phyloP scores from a whole-genome alignment of 495 filamentous ascomycete genomes.

The Extremus antarcticus region DNA sequence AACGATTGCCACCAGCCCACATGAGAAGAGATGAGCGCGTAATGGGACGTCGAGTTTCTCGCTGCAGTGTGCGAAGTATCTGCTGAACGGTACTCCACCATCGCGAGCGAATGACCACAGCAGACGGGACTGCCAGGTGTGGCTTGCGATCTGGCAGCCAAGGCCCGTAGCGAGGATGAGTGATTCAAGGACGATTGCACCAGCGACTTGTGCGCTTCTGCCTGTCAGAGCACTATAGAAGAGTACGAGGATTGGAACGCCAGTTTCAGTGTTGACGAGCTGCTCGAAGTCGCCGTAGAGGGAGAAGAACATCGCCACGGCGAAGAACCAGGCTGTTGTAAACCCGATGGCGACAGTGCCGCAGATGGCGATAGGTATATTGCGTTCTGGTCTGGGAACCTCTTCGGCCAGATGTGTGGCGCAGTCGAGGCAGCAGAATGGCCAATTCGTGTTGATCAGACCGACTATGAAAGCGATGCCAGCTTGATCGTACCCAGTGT shows the following conservation, averaged over 20 bases:
- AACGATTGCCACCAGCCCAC: constrained; percentile 38
- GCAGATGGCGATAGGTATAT: constrained; percentile 47
- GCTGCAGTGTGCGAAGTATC: constrained; percentile 40
- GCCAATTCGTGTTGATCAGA: constrained; percentile 51
- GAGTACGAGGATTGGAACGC: constrained; percentile 47
- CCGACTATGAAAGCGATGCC: constrained; percentile 58
- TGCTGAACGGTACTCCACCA: constrained; percentile 40
- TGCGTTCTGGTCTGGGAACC: constrained; percentile 38
- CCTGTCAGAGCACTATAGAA: constrained; percentile 45
- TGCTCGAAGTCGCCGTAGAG: constrained; percentile 39
- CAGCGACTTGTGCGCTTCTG: constrained; percentile 27
- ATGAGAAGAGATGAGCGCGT: constrained; percentile 40
- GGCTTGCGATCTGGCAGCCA: constrained; percentile 45
- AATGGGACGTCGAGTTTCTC: constrained; percentile 43
- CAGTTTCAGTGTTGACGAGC: constrained; percentile 39
- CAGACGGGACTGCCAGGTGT: constrained; percentile 48
- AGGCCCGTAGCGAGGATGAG: constrained; percentile 46
- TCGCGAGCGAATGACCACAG: constrained; percentile 54
- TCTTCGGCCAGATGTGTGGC: constrained; percentile 57
- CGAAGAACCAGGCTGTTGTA: constrained; percentile 44
- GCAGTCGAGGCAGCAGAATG: constrained; percentile 50
- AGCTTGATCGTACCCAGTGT: constrained; percentile 47
- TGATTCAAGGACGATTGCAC: constrained; percentile 44
- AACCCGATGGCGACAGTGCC: constrained; percentile 50
- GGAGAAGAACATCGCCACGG: constrained; percentile 49